Evolutionary conservation across 1,139 yeast genomes (phyloP), one percentile per base, ranked within the genome.

Genomic region (Candida glucosophila): DNA sequence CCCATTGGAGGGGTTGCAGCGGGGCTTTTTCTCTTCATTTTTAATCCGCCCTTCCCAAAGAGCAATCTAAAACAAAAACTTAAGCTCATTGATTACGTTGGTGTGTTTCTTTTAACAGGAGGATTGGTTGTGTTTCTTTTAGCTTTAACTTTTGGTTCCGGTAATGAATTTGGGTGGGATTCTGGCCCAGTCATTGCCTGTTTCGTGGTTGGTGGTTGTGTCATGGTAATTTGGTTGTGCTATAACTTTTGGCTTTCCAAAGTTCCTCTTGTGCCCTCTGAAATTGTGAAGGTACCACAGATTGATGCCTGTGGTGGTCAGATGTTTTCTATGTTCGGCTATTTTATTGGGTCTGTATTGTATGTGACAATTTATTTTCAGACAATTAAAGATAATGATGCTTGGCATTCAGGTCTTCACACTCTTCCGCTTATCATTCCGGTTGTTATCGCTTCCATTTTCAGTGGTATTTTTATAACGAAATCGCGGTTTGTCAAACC

Each of bases 21-120:
- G 18, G 42, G 32, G 2, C 39, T 51, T 15, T 50, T 58, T 24
- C 26, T 40, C 14, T 41, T 40, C 19, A 40, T 51, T 0, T 58
- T 55, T 36, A 45, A 54, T 24, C 63, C 64, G 3, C 65, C 65
- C 10, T 36, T 33, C 22, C 44, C 57, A 4, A 42, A 35, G 19
- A 34, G 38, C 42, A 26, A 37, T 26, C 41, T 32, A 17, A 37
- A 30, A 22, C 58, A 57, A 15, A 61, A 58, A 39, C 39, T 62
- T 33, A 44, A 49, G 35, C 52, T 58, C 24, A 58, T 73, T 18
- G 79, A 73, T 40, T 69, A 58, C 36, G 32, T 50, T n/a, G 79
- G 79, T 0, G 56, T 67, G 21, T 24, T 66, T 12, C 45, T 64
- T 19, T 55, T 72, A 23, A 51, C 69, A 3, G 53, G 62, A 1